Base-by-base conservation (phyloP, 495 filamentous ascomycete genomes). In the Penicillium chermesinum region DNA sequence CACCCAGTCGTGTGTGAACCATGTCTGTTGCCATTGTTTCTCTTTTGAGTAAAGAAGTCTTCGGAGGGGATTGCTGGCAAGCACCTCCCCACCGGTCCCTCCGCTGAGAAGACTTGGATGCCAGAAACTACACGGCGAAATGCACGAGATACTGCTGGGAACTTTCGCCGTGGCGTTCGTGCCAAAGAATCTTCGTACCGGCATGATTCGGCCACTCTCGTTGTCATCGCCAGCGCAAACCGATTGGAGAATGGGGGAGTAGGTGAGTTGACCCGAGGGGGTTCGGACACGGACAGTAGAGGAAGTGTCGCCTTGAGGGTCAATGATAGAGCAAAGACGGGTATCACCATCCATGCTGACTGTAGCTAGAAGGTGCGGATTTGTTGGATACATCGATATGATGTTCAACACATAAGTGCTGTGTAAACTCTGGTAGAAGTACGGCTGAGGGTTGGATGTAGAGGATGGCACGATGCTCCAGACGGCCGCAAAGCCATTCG, bases 1-100 rank as follows among this genome's bases (percentile, higher is more conserved):
- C 14, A 67, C 67, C 75, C 79, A 86, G 48, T 86, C 81, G 46
- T 85, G 76, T 25, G 61, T 60, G 49, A 86, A 87, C 79, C 83
- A 83, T 2, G 65, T 69, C 49, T 81, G 78, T 53, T 82, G 78
- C 61, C 69, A 84, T 34, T 75, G 68, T 30, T 71, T 67, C 34
- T 67, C 64, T 57, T 80, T 86, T 5, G 59, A 52, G 52, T 81
- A 73, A 36, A 84, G 54, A 2, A 75, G 52, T 40, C 76, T 71
- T 8, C 76, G 66, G 18, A 85, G 48, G 0, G 84, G 81, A 54
- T 84, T 87, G 2, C 67, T 70, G 8, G 72, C 74, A 12, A 68
- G 43, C 1, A 81, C 78, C 14, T 70, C 66, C 0, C 84, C 84
- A 48, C 78, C 78, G 1, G 75, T 74, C n/a, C 73, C 71, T 0